phyloP scores from a whole-genome alignment of 1,284 basidiomycete genomes.

The Waitea zeae region DNA sequence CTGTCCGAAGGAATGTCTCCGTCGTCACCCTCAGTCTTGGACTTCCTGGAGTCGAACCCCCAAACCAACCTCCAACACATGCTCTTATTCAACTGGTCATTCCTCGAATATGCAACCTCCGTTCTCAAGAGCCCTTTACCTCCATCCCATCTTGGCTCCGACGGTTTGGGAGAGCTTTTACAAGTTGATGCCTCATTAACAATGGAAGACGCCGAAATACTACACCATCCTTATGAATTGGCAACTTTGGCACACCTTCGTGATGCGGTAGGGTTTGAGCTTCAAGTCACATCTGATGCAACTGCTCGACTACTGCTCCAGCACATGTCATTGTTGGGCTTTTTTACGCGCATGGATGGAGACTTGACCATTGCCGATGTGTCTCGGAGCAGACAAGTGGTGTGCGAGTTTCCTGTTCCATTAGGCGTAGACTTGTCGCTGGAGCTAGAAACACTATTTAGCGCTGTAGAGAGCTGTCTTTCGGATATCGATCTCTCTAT shows the following conservation, averaged over 20 bases:
- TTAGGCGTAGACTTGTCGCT: constrained; percentile 52
- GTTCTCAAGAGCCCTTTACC: constrained; percentile 30
- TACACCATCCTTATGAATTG: constrained; percentile 34
- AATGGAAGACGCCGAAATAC: background rate
- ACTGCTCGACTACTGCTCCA: constrained; percentile 35
- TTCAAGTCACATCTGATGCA: constrained; percentile 34
- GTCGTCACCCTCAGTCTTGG: constrained; percentile 27
- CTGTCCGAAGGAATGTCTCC: constrained; percentile 22
- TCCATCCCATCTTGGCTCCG: constrained; percentile 8
- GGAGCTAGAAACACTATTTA: constrained; percentile 54
- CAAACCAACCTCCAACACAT: constrained; percentile 20
- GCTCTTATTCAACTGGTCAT: constrained; percentile 51
- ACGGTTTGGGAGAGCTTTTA: too few relatives aligned
- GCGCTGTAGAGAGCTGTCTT: constrained; percentile 54
- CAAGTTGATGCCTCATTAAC: background rate
- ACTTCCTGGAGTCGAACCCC: constrained; percentile 33
- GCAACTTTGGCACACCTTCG: constrained; percentile 39
- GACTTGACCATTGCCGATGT: constrained; percentile 19
- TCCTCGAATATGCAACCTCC: constrained; percentile 40
- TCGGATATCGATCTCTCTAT: constrained; percentile 51
- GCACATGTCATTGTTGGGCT: constrained; percentile 42
- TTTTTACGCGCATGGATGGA: constrained; percentile 31
- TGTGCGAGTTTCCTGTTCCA: constrained; percentile 48
- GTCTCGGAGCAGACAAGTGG: constrained; percentile 13
- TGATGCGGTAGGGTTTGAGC: constrained; percentile 40